Conservation (phyloP, 2,329 filamentous ascomycete species). For the Penicillium capsulatum region DNA sequence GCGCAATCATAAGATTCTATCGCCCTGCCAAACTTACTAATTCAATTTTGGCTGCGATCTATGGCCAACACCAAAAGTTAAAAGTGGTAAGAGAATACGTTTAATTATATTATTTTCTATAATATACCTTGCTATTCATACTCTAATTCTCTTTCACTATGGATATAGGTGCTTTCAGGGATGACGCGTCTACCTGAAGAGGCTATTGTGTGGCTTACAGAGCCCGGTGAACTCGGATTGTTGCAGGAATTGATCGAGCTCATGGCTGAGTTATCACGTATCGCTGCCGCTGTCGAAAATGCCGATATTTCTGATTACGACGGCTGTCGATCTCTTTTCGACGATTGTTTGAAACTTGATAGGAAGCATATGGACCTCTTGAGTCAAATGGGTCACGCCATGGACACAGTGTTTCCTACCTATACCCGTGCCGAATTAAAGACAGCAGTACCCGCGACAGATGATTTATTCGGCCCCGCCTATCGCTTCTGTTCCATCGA, state of each 20-base stretch:
- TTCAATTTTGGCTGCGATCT: neutral
- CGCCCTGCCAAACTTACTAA: neutral
- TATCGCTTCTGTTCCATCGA: constrained; percentile 1
- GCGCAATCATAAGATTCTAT: neutral
- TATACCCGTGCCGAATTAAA: constrained; percentile 1
- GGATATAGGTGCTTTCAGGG: neutral
- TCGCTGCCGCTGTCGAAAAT: neutral
- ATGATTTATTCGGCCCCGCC: constrained; percentile 3
- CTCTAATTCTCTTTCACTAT: no score
- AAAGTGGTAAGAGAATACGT: neutral
- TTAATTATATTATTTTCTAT: neutral
- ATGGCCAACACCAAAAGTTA: neutral
- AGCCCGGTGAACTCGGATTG: neutral
- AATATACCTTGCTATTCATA: neutral
- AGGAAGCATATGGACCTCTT: neutral
- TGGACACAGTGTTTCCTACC: constrained; percentile 1
- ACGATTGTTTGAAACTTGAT: neutral
- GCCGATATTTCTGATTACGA: neutral
- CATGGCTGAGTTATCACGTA: neutral
- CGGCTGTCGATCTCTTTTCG: neutral
- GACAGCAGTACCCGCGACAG: constrained; percentile 1
- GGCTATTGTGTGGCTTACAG: neutral
- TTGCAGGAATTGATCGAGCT: neutral
- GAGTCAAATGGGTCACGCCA: neutral
- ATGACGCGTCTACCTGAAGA: neutral